Evolutionary conservation across 257 asterid species (phyloP).

Genomic region (Ligustrum vulgare): DNA sequence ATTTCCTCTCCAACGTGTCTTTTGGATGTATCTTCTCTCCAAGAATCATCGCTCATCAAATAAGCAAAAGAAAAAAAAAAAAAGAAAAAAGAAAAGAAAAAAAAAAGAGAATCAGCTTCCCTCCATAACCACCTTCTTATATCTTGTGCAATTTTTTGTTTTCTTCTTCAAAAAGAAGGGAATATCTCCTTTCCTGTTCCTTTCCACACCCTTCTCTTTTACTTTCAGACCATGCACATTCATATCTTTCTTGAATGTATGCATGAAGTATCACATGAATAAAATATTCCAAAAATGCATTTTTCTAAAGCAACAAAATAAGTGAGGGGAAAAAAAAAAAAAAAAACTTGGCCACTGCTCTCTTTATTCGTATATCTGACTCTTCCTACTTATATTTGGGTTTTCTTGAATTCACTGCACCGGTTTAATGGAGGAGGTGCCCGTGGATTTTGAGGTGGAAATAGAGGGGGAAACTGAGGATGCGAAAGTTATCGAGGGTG

Average conservation of each 20-base stretch:
- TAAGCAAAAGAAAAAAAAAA: not conserved
- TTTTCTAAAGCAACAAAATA: not conserved
- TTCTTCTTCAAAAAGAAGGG: constrained; percentile 3
- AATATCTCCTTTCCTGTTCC: constrained; percentile 10
- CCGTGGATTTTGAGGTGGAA: constrained; percentile 37
- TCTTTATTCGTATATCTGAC: not conserved
- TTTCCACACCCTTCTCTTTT: constrained; percentile 16
- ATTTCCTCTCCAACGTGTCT: constrained; percentile 23
- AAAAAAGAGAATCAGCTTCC: constrained; percentile 21
- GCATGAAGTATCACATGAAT: not conserved
- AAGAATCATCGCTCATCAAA: constrained; percentile 13
- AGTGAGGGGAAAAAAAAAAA: too few species aligned
- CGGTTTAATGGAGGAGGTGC: constrained; percentile 38
- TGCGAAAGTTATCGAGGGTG: constrained; percentile 24
- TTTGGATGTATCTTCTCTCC: constrained; percentile 3
- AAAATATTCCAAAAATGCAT: not conserved
- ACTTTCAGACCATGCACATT: constrained; percentile 33
- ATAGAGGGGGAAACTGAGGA: constrained; percentile 37
- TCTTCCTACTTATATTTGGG: not conserved
- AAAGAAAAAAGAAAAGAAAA: not conserved
- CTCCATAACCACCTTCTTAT: constrained; percentile 7
- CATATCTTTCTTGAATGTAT: constrained; percentile 29
- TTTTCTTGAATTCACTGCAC: constrained; percentile 10
- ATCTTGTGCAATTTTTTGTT: not conserved
- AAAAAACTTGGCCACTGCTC: constrained; percentile 4